Evolutionary conservation across 176 grass and related monocot species (phyloP), one percentile per base, ranked within the genome.

Genomic region (Eremochloa ophiuroides): DNA sequence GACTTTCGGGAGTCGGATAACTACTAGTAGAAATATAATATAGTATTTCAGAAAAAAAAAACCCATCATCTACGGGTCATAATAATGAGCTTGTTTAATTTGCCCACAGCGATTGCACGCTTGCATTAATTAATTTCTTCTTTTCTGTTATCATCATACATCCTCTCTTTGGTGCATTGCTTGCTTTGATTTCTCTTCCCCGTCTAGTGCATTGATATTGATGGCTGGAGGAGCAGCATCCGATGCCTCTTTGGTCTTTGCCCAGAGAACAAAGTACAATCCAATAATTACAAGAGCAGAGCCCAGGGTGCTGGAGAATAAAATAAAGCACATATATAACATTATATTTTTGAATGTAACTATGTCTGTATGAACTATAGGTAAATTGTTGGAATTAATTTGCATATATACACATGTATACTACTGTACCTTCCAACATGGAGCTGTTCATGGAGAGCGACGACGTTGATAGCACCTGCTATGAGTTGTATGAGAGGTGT

Each of bases 251-350:
- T 81, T 73, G 71, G 68, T 88, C 72, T 97, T 97, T 28, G 91
- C 94, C 94, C 91, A 93, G 4, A 97, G 78, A 0, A 97, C 88
- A 23, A 97, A 82, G 71, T 93, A 97, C 29, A 93, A 76, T 28
- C 88, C 94, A 10, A 22, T 20, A 26, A 97, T 85, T 29, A 93
- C 75, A 38, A 97, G 69, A 71, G 44, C 75, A 41, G 87, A 85
- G 26, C 91, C 89, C 38, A 94, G 31, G 44, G 84, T 73, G 62
- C 91, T 97, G 66, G 12, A 43, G 66, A 77, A 55, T 11, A 26
- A 67, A 39, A 71, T 4, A 14, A 65, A 35, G 44, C 44, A 40
- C 39, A n/a, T n/a, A n/a, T n/a, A n/a, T n/a, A n/a, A n/a, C n/a
- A n/a, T n/a, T n/a, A n/a, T n/a, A n/a, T n/a, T n/a, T n/a, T n/a